Evolutionary conservation across 768 basidiomycete genomes (phyloP).

Genomic region (Solioccasus polychromus): DNA sequence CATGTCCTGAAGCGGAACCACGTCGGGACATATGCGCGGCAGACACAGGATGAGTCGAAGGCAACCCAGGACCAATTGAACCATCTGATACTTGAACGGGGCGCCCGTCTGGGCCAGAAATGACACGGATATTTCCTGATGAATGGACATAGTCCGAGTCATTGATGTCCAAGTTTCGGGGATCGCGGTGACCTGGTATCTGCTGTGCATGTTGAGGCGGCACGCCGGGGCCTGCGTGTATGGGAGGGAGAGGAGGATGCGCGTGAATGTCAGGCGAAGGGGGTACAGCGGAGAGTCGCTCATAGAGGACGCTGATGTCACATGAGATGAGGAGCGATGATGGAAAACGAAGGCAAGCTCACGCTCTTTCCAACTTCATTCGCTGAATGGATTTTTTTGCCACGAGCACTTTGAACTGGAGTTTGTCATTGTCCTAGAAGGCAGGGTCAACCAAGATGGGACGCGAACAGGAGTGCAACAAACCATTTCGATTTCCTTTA

Average conservation of each 20-base stretch:
- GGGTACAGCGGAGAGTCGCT: constrained; percentile 63
- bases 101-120: constrained; percentile 48
- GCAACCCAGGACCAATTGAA: constrained; percentile 40
- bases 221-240: constrained; percentile 35
- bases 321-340: constrained; percentile 27
- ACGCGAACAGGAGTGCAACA: constrained; percentile 28
- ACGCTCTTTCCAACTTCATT: constrained; percentile 88
- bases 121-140: constrained; percentile 45
- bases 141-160: constrained; percentile 55
- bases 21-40: constrained; percentile 43
- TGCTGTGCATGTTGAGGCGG: constrained; percentile 34
- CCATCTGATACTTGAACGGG: constrained; percentile 48
- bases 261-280: constrained; percentile 51
- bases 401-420: constrained; percentile 75
- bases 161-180: constrained; percentile 43
- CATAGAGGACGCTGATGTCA: constrained; percentile 63
- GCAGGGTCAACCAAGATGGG: constrained; percentile 5
- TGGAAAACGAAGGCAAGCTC: constrained; percentile 36
- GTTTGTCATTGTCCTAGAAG: constrained; percentile 81
- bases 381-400: constrained; percentile 82
- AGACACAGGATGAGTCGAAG: constrained; percentile 37
- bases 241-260: constrained; percentile 33
- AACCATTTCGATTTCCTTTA: constrained; percentile 81
- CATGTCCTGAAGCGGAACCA: constrained; percentile 40
- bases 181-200: constrained; percentile 30